Percentiles rank a stretch among this genome's conserved stretches.
Conservation (phyloP, 148 eudicot genomes). For the Oxyria digyna region DNA sequence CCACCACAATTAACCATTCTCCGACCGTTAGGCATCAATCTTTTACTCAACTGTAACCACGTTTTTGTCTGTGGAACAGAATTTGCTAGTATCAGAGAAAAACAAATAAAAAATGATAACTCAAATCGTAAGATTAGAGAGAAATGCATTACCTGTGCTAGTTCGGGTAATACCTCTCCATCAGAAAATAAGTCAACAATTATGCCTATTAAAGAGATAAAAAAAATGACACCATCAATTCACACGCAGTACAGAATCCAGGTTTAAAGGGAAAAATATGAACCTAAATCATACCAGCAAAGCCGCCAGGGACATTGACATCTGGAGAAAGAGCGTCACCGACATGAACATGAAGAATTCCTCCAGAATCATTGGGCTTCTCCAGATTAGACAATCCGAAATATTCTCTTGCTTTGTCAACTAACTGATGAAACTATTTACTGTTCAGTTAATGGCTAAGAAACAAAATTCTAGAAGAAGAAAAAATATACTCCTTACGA, state of each 20-base stretch:
- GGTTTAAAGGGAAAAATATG: background rate
- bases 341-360: constrained; percentile 42
- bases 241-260: no score
- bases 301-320: constrained; percentile 54
- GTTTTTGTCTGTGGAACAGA: constrained; percentile 34
- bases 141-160: constrained; percentile 71
- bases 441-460: background rate
- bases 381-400: constrained; percentile 63
- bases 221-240: background rate
- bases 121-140: no score
- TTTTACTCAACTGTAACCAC: constrained; percentile 49
- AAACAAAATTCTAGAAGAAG: background rate
- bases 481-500: constrained; percentile 21
- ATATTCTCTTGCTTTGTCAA: constrained; percentile 53
- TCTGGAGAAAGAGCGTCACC: constrained; percentile 73
- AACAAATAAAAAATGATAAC: no score
- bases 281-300: constrained; percentile 38
- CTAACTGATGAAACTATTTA: constrained; percentile 26
- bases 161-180: constrained; percentile 61
- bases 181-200: constrained; percentile 67
- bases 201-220: constrained; percentile 33
- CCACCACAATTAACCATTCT: constrained; percentile 92
- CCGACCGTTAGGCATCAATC: constrained; percentile 73
- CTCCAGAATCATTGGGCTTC: constrained; percentile 39
- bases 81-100: no score